Evolutionary conservation across 352 stramenopile species (phyloP), one percentile per base, ranked within the genome.

Genomic region (Pythium biforme): DNA sequence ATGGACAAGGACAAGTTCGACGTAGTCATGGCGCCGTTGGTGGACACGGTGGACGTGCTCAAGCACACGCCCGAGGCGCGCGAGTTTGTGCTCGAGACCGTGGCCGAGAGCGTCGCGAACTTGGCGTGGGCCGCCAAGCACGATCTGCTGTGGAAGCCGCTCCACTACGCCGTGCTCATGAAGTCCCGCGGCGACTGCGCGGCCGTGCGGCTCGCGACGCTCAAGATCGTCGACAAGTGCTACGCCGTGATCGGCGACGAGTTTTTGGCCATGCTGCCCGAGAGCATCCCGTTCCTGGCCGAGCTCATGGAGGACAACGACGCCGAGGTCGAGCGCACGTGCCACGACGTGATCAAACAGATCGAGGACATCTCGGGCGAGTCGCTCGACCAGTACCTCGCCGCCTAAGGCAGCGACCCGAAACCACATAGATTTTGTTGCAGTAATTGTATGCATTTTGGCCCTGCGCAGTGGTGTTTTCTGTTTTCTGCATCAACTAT

Each of bases 351-450:
- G n/a, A 94, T 95, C 63, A 92, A 92, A 63, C 81, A 93, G 72
- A 93, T 96, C 64, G 88, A 96, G 59, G 86, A 94, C 41, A 93
- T 95, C 58, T 95, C 83, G 26, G 88, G 88, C 55, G 88, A 96
- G 70, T 92, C 79, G 48, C 79, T 96, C 52, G 83, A 95, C 68
- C 85, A 95, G 65, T 96, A 95, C 75, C 73, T 96, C 39, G 88
- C 82, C 22, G 56, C 69, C 25, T 81, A 73, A 53, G 40, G 22
- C 39, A 57, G 29, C 47, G 48, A 5, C 34, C 34, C 14, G 5
- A 14, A 3, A 14, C 34, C 15, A n/a, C 34, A 40, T 40, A 40
- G 34, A 40, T 40, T 40, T 40, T 66, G 40, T 65, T 58, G 48
- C 59, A 65, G 58, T 65, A 65, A 40, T 11, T 10, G 10, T 59